A percentile compares a stretch with the other conserved stretches of the same genome.
Conservation (phyloP, 164 flowering plant genomes). For the Brasenia schreberi region DNA sequence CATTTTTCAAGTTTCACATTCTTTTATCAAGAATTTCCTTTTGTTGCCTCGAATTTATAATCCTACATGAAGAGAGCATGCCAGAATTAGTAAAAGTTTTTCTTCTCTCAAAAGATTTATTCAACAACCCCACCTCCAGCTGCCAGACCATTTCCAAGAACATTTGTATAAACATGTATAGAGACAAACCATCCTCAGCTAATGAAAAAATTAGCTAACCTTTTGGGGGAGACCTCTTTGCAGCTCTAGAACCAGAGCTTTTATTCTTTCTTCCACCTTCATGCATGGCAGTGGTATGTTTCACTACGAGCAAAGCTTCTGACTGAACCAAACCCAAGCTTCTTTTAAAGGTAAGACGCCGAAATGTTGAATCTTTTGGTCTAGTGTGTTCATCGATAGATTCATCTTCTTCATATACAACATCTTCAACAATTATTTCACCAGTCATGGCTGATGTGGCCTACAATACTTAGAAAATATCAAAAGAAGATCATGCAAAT, state of each 20-base stretch:
- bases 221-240: no score
- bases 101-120: no score
- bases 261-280: conserved; percentile 23
- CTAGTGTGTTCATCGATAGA: conserved; percentile 14
- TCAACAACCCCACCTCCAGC: no score
- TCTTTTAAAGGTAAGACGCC: conserved; percentile 80
- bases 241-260: conserved; percentile 16
- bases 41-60: no score
- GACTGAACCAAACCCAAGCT: conserved; percentile 74
- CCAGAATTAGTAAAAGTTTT: no score
- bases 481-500: not conserved
- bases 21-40: no score
- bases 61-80: no score
- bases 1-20: no score
- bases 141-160: no score
- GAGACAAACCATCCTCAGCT: no score
- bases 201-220: no score
- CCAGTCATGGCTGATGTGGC: conserved; percentile 70
- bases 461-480: conserved; percentile 20
- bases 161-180: no score
- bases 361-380: conserved; percentile 39
- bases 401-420: conserved; percentile 53
- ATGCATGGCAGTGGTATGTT: conserved; percentile 11
- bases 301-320: conserved; percentile 53
- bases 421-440: conserved; percentile 70